Evolutionary conservation across 2,329 filamentous ascomycete species (phyloP).

Genomic region (Xylariaceae sp.): DNA sequence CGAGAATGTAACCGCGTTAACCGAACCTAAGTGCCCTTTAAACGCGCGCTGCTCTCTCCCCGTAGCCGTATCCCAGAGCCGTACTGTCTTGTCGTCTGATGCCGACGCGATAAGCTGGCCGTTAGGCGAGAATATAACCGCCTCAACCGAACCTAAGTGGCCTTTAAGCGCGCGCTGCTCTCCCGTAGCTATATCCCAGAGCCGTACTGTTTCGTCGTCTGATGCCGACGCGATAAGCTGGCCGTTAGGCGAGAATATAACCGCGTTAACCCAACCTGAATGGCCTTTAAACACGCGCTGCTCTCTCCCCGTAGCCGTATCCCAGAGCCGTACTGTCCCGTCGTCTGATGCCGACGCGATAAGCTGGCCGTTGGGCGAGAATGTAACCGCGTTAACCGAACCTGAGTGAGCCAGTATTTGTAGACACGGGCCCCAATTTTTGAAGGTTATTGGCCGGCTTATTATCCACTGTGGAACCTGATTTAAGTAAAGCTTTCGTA

Average conservation of each 20-base stretch:
- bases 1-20: background rate
- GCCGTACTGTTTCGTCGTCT: background rate
- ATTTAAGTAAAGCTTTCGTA: slow-evolving; percentile 9
- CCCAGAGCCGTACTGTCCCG: background rate
- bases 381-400: background rate
- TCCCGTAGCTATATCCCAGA: background rate
- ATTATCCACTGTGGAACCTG: slow-evolving; percentile 1
- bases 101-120: background rate
- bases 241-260: background rate
- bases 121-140: background rate
- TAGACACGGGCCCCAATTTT: background rate
- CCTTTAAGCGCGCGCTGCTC: background rate
- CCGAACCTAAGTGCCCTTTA: background rate
- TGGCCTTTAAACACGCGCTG: background rate
- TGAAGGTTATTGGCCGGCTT: background rate
- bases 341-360: background rate
- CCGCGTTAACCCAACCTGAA: background rate
- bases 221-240: background rate
- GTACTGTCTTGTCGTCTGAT: background rate
- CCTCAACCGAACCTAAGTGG: background rate
- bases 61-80: background rate
- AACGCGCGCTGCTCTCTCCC: background rate
- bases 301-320: background rate
- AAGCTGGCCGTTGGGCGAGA: background rate
- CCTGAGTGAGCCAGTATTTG: background rate